Percentiles rank a stretch among this genome's conserved stretches.
phyloP scores from a whole-genome alignment of 257 asterid genomes.

The Penstemon barbatus region DNA sequence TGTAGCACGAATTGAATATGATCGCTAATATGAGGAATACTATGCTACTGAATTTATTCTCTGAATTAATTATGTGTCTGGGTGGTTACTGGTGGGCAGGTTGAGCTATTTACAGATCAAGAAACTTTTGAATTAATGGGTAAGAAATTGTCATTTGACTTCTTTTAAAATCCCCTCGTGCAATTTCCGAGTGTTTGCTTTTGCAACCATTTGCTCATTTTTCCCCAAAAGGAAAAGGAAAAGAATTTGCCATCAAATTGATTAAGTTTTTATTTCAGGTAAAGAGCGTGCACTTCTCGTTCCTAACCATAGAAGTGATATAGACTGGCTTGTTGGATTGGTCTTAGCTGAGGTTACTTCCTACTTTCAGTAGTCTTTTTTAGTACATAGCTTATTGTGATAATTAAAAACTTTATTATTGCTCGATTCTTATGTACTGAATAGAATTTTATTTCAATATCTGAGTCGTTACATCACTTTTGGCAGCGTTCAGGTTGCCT shows the following conservation, averaged over 20 bases:
- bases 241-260: background rate
- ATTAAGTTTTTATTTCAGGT: slow-evolving; percentile 45
- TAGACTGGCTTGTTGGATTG: slow-evolving; percentile 91
- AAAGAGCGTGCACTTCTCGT: slow-evolving; percentile 79
- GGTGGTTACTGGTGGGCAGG: slow-evolving; percentile 45
- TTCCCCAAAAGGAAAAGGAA: background rate
- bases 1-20: slow-evolving; percentile 6
- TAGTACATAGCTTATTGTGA: background rate
- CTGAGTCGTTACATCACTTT: slow-evolving; percentile 26
- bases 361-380: slow-evolving; percentile 15
- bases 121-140: slow-evolving; percentile 64
- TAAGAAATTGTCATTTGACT: slow-evolving; percentile 32
- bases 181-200: slow-evolving; percentile 7
- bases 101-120: slow-evolving; percentile 62
- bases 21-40: slow-evolving; percentile 6
- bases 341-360: slow-evolving; percentile 71
- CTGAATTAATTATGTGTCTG: slow-evolving; percentile 24
- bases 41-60: slow-evolving; percentile 10
- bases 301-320: slow-evolving; percentile 73
- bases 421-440: background rate
- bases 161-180: background rate
- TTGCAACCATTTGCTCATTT: background rate
- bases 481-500: slow-evolving; percentile 81
- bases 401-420: slow-evolving; percentile 1
- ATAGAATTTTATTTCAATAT: slow-evolving; percentile 7